Base-by-base conservation (phyloP, 1,284 basidiomycete genomes). In the Cystobasidium slooffiae region DNA sequence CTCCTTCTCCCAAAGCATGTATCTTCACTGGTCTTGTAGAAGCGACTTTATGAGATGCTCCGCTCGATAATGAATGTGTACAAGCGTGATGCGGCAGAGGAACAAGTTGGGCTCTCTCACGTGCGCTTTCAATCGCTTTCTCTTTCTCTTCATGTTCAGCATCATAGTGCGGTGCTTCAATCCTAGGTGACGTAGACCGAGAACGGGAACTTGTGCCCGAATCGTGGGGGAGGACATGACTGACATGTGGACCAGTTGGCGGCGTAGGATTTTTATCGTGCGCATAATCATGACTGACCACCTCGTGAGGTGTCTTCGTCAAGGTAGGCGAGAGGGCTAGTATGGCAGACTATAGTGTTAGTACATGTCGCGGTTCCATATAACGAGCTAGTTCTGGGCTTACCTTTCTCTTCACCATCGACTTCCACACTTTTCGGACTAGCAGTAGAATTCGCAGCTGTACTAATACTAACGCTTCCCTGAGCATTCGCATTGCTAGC, bases 101-200 rank as follows among this genome's bases (percentile, higher is more conserved):
- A 31, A 73, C 70, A 61, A 73, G 70, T n/a, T 73, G 70, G 31
- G 70, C 70, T 31, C 70, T 46, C 31, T 73, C 70, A 24, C 62
- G 49, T 2, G 70, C 70, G 10, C 24, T 43, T 44, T 65, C 62
- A 14, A 41, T 43, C 37, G 37, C 37, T 16, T 55, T 37, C 46
- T 70, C 68, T 2, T 37, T n/a, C 12, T 6, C 37, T 41, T 59
- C 56, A n/a, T 43, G 18, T 22, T 43, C 56, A n/a, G 39, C 56
- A 18, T 59, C 56, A n/a, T 59, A 39, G 14, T 59, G 31, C 7
- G 56, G 37, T 59, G 43, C 4, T 41, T 41, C 12, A 41, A 18
- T 39, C 43, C 56, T 59, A 59, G 56, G 56, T 16, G 56, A 59
- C 0, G 14, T 43, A 59, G 56, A 59, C 6, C 53, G 20, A 12